Conservation (phyloP, 345 rosid genomes). For the Eucalyptus viminalis region DNA sequence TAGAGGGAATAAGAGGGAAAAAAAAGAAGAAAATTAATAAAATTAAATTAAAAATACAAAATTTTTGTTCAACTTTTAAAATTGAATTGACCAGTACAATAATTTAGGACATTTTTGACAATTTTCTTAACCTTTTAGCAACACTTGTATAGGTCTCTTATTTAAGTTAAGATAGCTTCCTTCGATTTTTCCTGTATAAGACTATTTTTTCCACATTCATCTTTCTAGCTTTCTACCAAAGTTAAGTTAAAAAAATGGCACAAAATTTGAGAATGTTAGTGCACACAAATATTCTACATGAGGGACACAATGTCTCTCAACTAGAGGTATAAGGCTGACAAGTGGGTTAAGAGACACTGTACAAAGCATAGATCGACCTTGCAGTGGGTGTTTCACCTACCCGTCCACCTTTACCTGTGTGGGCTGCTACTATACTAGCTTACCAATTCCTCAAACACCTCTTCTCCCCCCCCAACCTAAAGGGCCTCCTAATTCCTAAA, state of each 20-base stretch:
- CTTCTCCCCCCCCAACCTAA: no score
- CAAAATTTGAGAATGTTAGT: background rate
- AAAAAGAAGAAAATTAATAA: no score
- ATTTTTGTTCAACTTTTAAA: no score
- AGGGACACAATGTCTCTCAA: background rate
- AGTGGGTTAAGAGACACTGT: no score
- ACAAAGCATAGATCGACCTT: accelerated
- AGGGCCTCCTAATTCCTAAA: no score
- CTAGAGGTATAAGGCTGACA: no score
- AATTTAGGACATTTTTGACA: background rate
- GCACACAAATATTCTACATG: background rate
- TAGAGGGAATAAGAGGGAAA: no score
- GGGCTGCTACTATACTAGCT: accelerated
- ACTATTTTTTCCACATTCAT: background rate
- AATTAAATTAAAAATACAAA: no score
- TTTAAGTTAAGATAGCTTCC: background rate
- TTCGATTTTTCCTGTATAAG: background rate
- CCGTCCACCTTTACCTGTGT: no score
- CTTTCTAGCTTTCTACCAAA: background rate
- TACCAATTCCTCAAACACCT: no score
- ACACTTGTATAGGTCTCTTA: background rate
- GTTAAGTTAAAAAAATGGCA: background rate
- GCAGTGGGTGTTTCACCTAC: no score
- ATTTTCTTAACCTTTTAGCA: background rate
- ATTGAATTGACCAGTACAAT: background rate